These are phyloP conservation scores for Penicillium sp. DNA, from an alignment of 2,329 filamentous ascomycete species.

Conservation along the genomic window DNA sequence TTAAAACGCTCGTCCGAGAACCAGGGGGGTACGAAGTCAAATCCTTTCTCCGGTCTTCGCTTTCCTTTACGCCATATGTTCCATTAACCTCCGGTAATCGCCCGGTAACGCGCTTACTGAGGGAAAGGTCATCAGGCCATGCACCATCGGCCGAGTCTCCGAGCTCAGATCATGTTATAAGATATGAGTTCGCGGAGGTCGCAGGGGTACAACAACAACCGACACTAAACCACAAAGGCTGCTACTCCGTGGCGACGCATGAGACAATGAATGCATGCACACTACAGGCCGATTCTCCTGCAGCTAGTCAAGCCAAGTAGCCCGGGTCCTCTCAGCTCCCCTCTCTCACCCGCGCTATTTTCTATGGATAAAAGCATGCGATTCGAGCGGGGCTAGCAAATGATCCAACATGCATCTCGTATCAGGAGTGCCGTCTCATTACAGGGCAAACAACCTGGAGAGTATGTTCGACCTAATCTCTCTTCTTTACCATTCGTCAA, in stretches of 20 bases:
- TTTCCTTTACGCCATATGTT: not conserved
- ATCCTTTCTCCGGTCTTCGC: not conserved
- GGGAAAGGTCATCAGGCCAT: slow-evolving; percentile 2
- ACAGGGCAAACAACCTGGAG: not conserved
- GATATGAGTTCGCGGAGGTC: not conserved
- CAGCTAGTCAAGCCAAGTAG: slow-evolving; percentile 7
- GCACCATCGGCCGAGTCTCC: not conserved
- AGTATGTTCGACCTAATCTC: not conserved
- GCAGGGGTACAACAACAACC: no score
- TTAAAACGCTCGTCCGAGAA: not conserved
- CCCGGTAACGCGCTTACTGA: slow-evolving; percentile 4
- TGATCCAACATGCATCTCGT: not conserved
- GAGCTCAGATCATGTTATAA: not conserved
- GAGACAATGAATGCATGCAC: not conserved
- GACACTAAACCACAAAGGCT: not conserved
- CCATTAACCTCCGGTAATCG: slow-evolving; percentile 2
- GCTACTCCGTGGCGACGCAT: slow-evolving; percentile 4
- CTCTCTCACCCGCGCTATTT: not conserved
- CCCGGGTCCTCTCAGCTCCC: slow-evolving; percentile 3
- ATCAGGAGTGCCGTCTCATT: not conserved
- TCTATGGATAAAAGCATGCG: not conserved
- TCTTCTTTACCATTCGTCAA: not conserved
- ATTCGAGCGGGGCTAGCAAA: not conserved
- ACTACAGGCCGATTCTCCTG: slow-evolving; percentile 10
- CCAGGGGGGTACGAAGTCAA: not conserved